Conservation (phyloP, 2,329 filamentous ascomycete genomes). For the Ilyonectria mors-panacis region DNA sequence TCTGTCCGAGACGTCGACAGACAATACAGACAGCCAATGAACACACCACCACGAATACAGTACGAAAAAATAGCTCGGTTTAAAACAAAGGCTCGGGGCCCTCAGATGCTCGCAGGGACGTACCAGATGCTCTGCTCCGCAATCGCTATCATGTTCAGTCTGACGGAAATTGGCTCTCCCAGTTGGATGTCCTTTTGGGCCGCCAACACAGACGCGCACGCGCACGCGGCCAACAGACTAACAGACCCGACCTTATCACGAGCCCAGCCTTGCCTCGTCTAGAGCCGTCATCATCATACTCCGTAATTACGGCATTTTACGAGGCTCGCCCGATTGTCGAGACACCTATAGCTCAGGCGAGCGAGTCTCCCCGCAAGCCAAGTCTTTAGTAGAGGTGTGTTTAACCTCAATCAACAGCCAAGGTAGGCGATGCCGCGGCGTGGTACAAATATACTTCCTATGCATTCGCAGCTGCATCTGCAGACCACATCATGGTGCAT, state of each 20-base stretch:
- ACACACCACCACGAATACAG: background rate
- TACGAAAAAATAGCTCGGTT: background rate
- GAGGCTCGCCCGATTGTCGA: background rate
- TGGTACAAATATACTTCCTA: background rate
- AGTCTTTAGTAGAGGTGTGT: background rate
- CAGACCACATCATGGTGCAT: conserved; percentile 20
- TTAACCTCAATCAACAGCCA: background rate
- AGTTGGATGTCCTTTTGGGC: background rate
- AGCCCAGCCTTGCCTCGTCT: background rate
- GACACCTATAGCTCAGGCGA: background rate
- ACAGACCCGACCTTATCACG: background rate
- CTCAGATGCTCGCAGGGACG: conserved; percentile 14
- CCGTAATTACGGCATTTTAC: background rate
- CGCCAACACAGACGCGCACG: conserved; percentile 4
- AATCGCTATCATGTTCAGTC: conserved; percentile 6
- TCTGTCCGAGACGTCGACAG: conserved; percentile 18
- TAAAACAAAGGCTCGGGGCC: conserved; percentile 9
- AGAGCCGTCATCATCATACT: background rate
- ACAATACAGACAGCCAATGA: conserved; percentile 18
- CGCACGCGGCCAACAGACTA: conserved; percentile 5
- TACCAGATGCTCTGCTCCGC: conserved; percentile 10
- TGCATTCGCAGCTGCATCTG: background rate
- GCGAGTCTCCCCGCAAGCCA: background rate
- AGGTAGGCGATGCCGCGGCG: background rate
- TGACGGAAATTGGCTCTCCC: conserved; percentile 28